phyloP scores from a whole-genome alignment of 768 basidiomycete genomes.

The Amanita rubescens region DNA sequence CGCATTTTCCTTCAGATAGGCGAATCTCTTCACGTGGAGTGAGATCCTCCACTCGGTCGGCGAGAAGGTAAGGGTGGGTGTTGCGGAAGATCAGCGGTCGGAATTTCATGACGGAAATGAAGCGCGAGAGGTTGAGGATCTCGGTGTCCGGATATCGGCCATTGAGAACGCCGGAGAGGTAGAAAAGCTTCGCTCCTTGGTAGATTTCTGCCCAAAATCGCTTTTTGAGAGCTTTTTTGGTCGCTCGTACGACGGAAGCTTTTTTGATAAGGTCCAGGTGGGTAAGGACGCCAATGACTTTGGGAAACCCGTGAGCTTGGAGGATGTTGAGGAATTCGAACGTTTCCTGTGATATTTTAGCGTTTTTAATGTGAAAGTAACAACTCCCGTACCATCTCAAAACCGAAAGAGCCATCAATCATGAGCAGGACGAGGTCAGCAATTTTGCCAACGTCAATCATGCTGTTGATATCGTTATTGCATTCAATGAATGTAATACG shows the following conservation, averaged over 20 bases:
- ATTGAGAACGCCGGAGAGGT: conserved; percentile 93
- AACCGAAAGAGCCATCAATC: conserved; percentile 97
- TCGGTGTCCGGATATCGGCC: conserved; percentile 97
- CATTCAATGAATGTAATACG: conserved; percentile 96
- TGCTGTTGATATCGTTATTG: conserved; percentile 94
- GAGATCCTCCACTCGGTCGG: conserved; percentile 91
- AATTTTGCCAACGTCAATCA: conserved; percentile 97
- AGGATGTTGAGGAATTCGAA: conserved; percentile 98
- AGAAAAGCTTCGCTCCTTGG: conserved; percentile 97
- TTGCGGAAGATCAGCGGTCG: conserved; percentile 95
- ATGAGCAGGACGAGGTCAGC: conserved; percentile 94
- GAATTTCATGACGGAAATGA: conserved; percentile 98
- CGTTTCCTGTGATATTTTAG: conserved; percentile 61
- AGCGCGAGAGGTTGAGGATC: conserved; percentile 91
- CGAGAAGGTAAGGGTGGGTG: conserved; percentile 88
- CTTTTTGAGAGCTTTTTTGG: conserved; percentile 93
- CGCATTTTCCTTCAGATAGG: conserved; percentile 76
- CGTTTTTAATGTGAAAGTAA: neutral
- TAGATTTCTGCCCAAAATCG: conserved; percentile 99
- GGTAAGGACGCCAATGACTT: conserved; percentile 93
- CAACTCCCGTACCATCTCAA: conserved; percentile 75
- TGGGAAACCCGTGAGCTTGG: conserved; percentile 96
- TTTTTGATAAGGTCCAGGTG: conserved; percentile 98
- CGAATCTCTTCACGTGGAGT: conserved; percentile 83
- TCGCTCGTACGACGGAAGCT: conserved; percentile 71